These are phyloP conservation scores for Oryza officinalis DNA, from an alignment of 176 grass and related monocot species.

Conservation along the genomic window DNA sequence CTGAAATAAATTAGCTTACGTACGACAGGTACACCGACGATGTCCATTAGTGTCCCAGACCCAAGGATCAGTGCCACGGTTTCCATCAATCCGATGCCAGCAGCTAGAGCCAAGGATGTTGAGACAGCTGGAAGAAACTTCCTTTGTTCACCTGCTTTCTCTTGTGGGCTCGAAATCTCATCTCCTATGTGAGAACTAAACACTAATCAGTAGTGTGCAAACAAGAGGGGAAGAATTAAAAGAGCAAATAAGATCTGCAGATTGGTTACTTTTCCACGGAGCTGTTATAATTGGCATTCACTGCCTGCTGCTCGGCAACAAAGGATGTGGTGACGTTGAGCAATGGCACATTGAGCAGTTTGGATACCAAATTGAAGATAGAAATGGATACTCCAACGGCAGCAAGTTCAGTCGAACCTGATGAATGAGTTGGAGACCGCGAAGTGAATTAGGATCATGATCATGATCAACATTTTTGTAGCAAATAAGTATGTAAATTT, in stretches of 20 bases:
- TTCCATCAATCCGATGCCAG: slow-evolving; percentile 72
- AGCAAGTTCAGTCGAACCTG: slow-evolving; percentile 76
- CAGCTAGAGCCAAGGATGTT: slow-evolving; percentile 79
- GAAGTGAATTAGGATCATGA: no score
- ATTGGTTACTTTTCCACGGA: slow-evolving; percentile 28
- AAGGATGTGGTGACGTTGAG: slow-evolving; percentile 93
- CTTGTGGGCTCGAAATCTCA: neutral
- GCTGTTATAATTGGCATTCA: neutral
- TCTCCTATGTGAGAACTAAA: slow-evolving; percentile 50
- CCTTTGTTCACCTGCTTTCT: slow-evolving; percentile 30
- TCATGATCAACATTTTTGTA: no score
- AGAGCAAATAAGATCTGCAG: neutral
- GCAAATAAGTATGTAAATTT: no score
- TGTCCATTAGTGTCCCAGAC: slow-evolving; percentile 65
- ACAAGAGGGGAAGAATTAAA: neutral
- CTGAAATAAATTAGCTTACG: slow-evolving; percentile 38
- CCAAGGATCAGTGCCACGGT: slow-evolving; percentile 54
- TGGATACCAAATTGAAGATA: slow-evolving; percentile 91
- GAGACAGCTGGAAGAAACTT: slow-evolving; percentile 85
- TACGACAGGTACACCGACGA: slow-evolving; percentile 83
- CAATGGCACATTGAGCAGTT: slow-evolving; percentile 85
- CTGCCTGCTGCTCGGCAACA: slow-evolving; percentile 88
- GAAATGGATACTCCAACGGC: slow-evolving; percentile 82
- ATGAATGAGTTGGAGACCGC: neutral
- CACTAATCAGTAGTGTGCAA: neutral